Evolutionary conservation across 345 rosid species (phyloP).

Genomic region (Salix purpurea): DNA sequence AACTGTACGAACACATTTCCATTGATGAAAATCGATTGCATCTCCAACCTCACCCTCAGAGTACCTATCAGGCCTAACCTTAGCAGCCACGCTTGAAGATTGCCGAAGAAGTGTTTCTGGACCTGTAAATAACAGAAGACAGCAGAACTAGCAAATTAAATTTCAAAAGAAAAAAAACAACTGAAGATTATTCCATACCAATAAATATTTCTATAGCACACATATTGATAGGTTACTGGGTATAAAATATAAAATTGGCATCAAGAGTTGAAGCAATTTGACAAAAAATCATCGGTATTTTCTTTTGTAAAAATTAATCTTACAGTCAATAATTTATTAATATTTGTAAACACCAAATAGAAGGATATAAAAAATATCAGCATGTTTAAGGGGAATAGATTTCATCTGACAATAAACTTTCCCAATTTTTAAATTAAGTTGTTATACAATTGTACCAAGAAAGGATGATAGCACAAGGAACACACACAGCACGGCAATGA

Average conservation of each 20-base stretch:
- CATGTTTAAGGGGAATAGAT: neutral
- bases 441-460: neutral
- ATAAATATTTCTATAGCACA: neutral
- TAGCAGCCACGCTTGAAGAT: conserved; percentile 51
- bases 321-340: too few relatives aligned
- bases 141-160: neutral
- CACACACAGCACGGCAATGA: too few relatives aligned
- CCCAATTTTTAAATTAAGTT: neutral
- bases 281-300: neutral
- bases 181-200: neutral
- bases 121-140: conserved; percentile 45
- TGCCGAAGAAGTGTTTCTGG: conserved; percentile 78
- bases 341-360: neutral
- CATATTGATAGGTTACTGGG: neutral
- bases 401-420: neutral
- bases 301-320: neutral
- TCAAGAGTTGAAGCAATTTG: neutral
- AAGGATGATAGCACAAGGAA: neutral
- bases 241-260: neutral
- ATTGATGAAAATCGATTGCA: conserved; percentile 76
- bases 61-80: conserved; percentile 37
- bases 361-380: neutral
- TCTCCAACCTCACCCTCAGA: conserved; percentile 72
- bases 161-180: neutral
- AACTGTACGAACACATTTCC: conserved; percentile 87